These are phyloP conservation scores for Fusarium sp. DNA, from an alignment of 2,329 filamentous ascomycete genomes.

Conservation along the genomic window DNA sequence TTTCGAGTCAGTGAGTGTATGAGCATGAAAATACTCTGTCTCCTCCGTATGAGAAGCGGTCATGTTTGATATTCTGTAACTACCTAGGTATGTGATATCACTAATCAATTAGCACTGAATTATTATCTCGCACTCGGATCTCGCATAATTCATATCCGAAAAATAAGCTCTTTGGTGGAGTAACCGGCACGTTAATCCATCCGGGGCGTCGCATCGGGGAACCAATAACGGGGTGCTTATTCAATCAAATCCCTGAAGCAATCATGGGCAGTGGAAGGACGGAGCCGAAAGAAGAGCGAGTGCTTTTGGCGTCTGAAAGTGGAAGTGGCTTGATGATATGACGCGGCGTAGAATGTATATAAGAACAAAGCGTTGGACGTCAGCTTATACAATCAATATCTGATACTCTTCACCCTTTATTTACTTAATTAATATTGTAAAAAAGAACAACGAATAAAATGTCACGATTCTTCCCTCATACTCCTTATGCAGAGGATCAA, in stretches of 20 bases:
- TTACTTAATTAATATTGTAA: background rate
- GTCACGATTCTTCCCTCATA: slow-evolving; percentile 65
- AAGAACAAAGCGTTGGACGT: background rate
- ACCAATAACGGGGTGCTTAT: slow-evolving; percentile 38
- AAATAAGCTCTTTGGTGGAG: slow-evolving; percentile 13
- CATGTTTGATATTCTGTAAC: background rate
- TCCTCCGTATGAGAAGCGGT: background rate
- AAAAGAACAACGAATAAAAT: slow-evolving; percentile 41
- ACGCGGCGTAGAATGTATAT: slow-evolving; percentile 5
- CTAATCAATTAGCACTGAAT: background rate
- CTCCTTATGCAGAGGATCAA: slow-evolving; percentile 71
- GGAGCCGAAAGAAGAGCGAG: slow-evolving; percentile 10
- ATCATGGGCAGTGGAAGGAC: slow-evolving; percentile 1
- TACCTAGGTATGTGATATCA: background rate
- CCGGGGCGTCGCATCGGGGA: slow-evolving; percentile 17
- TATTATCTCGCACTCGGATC: slow-evolving; percentile 20
- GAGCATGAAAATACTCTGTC: background rate
- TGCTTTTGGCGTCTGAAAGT: background rate
- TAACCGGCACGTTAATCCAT: slow-evolving; percentile 23
- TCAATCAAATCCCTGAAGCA: slow-evolving; percentile 13
- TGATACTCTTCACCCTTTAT: background rate
- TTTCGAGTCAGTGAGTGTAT: background rate
- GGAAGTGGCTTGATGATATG: slow-evolving; percentile 32
- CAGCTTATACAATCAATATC: background rate
- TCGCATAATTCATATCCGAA: background rate